Percentiles rank a stretch among this genome's conserved stretches.
Conservation (phyloP, 164 flowering plant species). For the Chloranthus sessilifolius region DNA sequence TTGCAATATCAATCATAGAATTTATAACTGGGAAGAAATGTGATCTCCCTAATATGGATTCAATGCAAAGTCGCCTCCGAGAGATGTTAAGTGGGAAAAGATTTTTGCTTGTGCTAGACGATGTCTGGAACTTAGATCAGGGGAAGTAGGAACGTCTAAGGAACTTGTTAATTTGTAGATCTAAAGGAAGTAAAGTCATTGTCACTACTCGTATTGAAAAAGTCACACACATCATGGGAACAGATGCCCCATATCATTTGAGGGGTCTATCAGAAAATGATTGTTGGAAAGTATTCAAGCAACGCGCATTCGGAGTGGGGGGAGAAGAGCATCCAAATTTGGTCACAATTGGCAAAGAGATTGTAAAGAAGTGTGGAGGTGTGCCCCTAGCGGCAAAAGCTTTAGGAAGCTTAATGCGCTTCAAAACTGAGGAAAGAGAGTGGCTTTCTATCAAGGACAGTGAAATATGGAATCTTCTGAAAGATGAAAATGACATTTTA, state of each 20-base stretch:
- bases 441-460: slow-evolving; percentile 12
- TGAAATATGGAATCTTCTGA: slow-evolving; percentile 16
- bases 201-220: slow-evolving; percentile 12
- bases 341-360: slow-evolving; percentile 7
- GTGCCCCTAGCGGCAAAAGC: slow-evolving; percentile 16
- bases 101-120: slow-evolving; percentile 15
- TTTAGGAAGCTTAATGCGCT: slow-evolving; percentile 7
- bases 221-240: slow-evolving; percentile 8
- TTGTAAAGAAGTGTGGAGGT: slow-evolving; percentile 17
- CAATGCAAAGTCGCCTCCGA: slow-evolving; percentile 1
- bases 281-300: slow-evolving; percentile 13
- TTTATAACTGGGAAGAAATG: neutral
- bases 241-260: slow-evolving; percentile 5
- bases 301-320: slow-evolving; percentile 7
- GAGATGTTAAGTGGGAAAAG: slow-evolving; percentile 2
- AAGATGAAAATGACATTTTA: too few relatives aligned
- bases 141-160: neutral
- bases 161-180: neutral
- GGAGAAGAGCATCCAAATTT: slow-evolving; percentile 1
- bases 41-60: neutral
- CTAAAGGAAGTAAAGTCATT: slow-evolving; percentile 13
- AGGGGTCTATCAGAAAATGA: slow-evolving; percentile 6
- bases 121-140: slow-evolving; percentile 14
- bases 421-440: neutral
- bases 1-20: slow-evolving; percentile 4